Evolutionary conservation across 2,329 filamentous ascomycete genomes (phyloP), one percentile per base, ranked within the genome.

Genomic region (Teratosphaeria pseudoeucalypti): DNA sequence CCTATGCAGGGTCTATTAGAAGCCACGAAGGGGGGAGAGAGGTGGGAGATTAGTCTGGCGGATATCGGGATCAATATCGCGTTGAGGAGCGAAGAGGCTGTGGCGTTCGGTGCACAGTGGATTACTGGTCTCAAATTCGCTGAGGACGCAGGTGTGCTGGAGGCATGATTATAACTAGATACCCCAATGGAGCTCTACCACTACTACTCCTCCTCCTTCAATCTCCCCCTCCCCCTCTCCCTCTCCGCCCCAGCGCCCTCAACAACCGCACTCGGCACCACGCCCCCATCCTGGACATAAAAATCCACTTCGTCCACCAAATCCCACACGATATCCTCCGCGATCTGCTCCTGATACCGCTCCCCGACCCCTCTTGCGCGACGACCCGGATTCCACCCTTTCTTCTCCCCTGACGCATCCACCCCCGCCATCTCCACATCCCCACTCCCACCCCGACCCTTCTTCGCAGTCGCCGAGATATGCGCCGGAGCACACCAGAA

Each of bases 271-370:
- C 58, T 57, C 32, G 34, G 47, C 53, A 67, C 68, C 12, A 66
- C 68, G 6, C 76, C 78, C 6, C 77, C 78, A 64, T 90, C 89
- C 70, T 89, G 84, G 73, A 86, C 81, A 86, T 85, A 95, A 76
- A 89, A 94, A 76, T 95, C 91, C 55, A 95, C 89, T 75, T 99
- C 94, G 70, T 99, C 94, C 34, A 97, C 81, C 57, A 99, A 82
- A 73, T 99, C 94, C 72, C 91, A 96, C 34, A 96, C 82, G 27
- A 96, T 80, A 69, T 99, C 94, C 75, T 99, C 94, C 14, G 88
- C 91, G 62, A 99, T 92, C 77, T 97, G 92, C 71, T 99, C 92
- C 61, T 85, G 84, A 74, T 91, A 97, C 34, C 94, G 84, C 62
- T 95, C 89, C 7, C 84, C 82, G 26, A 96, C 78, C 0, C 89